Percentiles rank a stretch among this genome's conserved stretches.
Evolutionary conservation across 2,329 filamentous ascomycete species (phyloP).

Genomic region (Fusarium subglutinans): DNA sequence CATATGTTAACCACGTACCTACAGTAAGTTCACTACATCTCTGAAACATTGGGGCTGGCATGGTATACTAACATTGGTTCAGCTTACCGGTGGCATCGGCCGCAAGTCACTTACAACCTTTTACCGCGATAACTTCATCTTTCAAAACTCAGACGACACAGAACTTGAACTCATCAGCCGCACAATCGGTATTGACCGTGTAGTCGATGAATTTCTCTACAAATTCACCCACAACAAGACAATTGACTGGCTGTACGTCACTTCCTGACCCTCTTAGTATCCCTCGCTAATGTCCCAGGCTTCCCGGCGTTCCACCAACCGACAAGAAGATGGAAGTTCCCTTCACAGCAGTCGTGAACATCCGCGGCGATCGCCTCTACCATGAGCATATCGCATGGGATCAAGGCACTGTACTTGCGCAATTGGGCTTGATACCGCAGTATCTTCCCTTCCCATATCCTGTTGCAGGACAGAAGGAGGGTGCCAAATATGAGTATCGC

Average conservation of each 20-base stretch:
- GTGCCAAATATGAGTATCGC: slow-evolving; percentile 40
- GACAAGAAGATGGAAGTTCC: slow-evolving; percentile 63
- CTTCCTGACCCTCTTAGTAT: no score
- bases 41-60: fast-evolving
- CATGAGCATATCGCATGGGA: slow-evolving; percentile 77
- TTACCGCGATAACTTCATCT: slow-evolving; percentile 79
- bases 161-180: slow-evolving; percentile 75
- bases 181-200: slow-evolving; percentile 75
- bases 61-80: fast-evolving
- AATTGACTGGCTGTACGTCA: slow-evolving; percentile 73
- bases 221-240: slow-evolving; percentile 69
- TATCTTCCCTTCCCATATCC: slow-evolving; percentile 71
- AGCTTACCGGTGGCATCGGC: slow-evolving; percentile 75
- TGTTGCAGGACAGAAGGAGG: slow-evolving; percentile 49
- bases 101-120: slow-evolving; percentile 70
- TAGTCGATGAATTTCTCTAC: slow-evolving; percentile 77
- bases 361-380: slow-evolving; percentile 70
- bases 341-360: slow-evolving; percentile 69
- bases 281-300: slow-evolving; percentile 28
- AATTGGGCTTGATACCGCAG: slow-evolving; percentile 64
- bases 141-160: slow-evolving; percentile 74
- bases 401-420: slow-evolving; percentile 69
- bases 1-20: slow-evolving; percentile 81
- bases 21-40: slow-evolving; percentile 57
- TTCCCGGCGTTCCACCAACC: slow-evolving; percentile 67